Evolutionary conservation across 129 eudicot genomes (phyloP).

Genomic region (Lonicera japonica): DNA sequence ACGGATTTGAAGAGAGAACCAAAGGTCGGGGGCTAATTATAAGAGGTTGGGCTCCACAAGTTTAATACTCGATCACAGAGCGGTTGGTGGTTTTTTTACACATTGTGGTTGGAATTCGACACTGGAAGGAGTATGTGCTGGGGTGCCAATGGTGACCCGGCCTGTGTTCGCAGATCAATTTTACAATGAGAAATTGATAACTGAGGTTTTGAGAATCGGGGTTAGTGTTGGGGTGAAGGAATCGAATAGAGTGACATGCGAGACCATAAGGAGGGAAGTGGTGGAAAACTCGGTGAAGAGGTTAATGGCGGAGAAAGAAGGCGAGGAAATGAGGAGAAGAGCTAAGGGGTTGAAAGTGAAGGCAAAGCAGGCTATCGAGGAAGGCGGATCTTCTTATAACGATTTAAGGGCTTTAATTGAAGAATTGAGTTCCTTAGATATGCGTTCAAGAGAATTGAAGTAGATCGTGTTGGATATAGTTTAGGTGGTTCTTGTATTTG

Average conservation of each 20-base stretch:
- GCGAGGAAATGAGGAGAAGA: slow-evolving; percentile 20
- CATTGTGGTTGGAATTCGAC: slow-evolving; percentile 11
- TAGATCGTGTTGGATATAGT: too few species aligned
- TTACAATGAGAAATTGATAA: too few species aligned
- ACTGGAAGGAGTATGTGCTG: too few species aligned
- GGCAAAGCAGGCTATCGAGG: slow-evolving; percentile 32
- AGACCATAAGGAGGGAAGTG: slow-evolving; percentile 16
- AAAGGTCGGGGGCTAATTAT: slow-evolving; percentile 15
- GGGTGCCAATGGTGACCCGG: too few species aligned
- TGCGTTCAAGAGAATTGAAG: too few species aligned
- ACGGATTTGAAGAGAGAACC: too few species aligned
- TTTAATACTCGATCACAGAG: neutral
- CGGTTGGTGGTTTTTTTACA: slow-evolving; percentile 9
- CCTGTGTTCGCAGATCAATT: too few species aligned
- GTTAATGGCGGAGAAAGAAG: slow-evolving; percentile 27
- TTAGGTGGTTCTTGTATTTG: too few species aligned
- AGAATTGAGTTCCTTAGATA: slow-evolving; percentile 24
- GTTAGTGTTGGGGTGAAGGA: too few species aligned
- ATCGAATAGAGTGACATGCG: neutral
- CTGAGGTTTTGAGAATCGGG: too few species aligned
- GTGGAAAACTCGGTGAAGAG: slow-evolving; percentile 19
- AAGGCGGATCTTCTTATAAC: slow-evolving; percentile 38
- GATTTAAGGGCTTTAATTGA: slow-evolving; percentile 13
- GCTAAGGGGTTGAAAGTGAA: slow-evolving; percentile 14
- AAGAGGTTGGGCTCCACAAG: slow-evolving; percentile 16